Conservation (phyloP, 2,329 filamentous ascomycete genomes). For the Sporothrix brasiliensis region DNA sequence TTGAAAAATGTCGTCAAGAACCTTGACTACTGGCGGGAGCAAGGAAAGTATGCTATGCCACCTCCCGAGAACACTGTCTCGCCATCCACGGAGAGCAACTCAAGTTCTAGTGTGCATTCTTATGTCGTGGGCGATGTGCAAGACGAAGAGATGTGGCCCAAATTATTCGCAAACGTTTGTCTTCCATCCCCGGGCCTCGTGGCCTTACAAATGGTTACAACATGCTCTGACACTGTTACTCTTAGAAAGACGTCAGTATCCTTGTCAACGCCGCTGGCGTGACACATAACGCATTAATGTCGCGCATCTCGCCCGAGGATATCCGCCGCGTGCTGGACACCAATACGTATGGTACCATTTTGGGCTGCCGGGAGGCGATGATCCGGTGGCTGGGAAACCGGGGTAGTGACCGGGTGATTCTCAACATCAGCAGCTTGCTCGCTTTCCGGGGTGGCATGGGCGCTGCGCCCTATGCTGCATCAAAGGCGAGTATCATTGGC, state of each 20-base stretch:
- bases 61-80: too few relatives aligned
- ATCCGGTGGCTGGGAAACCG: constrained; percentile 30
- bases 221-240: neutral
- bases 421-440: constrained; percentile 80
- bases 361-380: constrained; percentile 58
- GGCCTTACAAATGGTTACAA: neutral
- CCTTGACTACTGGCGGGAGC: neutral
- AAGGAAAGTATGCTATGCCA: neutral
- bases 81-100: constrained; percentile 30
- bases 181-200: constrained; percentile 7
- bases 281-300: constrained; percentile 66
- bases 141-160: constrained; percentile 35
- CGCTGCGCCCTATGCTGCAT: constrained; percentile 71
- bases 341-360: constrained; percentile 70
- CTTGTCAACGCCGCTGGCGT: constrained; percentile 82
- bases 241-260: constrained; percentile 47
- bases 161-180: constrained; percentile 30
- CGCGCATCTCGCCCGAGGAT: constrained; percentile 53
- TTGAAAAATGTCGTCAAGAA: constrained; percentile 46
- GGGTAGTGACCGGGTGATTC: constrained; percentile 59
- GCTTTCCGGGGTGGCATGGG: constrained; percentile 70
- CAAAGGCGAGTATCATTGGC: constrained; percentile 77
- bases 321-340: constrained; percentile 65
- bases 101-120: neutral
- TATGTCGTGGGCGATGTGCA: constrained; percentile 38